A percentile compares a stretch with the other conserved stretches of the same genome.
phyloP scores from a whole-genome alignment of 768 basidiomycete species.

The Cubamyces lactineus region DNA sequence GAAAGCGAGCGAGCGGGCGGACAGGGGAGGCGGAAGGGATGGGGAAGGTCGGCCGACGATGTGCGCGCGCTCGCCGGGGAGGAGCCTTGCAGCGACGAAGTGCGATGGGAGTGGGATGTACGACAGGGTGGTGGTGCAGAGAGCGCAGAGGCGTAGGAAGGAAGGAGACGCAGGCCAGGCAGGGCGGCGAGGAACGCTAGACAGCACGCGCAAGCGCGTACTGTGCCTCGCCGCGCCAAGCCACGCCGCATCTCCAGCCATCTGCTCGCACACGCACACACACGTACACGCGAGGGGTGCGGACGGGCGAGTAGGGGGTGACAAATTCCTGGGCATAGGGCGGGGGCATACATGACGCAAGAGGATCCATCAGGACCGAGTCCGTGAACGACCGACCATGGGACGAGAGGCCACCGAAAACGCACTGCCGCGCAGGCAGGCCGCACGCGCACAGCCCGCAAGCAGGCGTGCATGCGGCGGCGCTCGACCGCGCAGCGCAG shows the following conservation, averaged over 20 bases:
- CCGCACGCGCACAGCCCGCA: conserved; percentile 20
- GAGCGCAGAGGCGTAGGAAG: neutral
- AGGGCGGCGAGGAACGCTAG: conserved; percentile 6
- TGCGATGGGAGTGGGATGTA: neutral
- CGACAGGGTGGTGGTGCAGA: neutral
- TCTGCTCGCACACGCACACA: neutral
- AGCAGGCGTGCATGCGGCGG: conserved; percentile 14
- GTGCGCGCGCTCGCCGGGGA: neutral
- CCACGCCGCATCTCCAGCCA: neutral
- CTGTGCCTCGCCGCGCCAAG: conserved; percentile 15
- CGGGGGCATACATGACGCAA: conserved; percentile 20
- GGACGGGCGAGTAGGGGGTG: conserved; percentile 8
- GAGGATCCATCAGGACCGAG: conserved; percentile 14
- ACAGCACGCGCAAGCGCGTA: conserved; percentile 23
- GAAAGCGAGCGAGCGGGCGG: neutral
- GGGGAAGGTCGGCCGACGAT: conserved; percentile 6
- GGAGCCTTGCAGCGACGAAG: conserved; percentile 13
- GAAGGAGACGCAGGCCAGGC: conserved; percentile 2
- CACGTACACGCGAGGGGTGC: conserved; percentile 1
- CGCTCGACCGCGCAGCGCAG: conserved; percentile 16
- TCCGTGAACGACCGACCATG: conserved; percentile 2
- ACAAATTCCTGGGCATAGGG: conserved; percentile 27
- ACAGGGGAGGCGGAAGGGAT: neutral
- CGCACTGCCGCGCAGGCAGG: conserved; percentile 27
- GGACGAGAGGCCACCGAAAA: neutral